Conservation (phyloP, 2,329 filamentous ascomycete species). For the Pseudogymnoascus sp. region DNA sequence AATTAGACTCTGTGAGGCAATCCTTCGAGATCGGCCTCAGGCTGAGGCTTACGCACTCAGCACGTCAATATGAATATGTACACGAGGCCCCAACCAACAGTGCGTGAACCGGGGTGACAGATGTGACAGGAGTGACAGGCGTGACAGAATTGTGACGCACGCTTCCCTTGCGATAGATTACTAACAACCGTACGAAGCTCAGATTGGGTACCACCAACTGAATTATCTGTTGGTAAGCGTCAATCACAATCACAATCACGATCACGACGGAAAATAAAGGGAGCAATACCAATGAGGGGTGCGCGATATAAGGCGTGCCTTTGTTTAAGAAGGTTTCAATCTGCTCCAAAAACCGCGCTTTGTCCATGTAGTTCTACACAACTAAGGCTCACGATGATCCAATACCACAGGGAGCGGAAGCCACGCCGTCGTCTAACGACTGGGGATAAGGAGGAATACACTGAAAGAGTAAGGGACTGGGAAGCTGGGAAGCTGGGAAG, state of each 20-base stretch:
- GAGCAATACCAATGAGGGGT: conserved; percentile 10
- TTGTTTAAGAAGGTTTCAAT: conserved; percentile 14
- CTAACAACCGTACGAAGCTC: conserved; percentile 5
- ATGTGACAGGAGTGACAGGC: too few species aligned
- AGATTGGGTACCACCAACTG: conserved; percentile 13
- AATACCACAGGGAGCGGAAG: conserved; percentile 15
- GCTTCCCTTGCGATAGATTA: background rate
- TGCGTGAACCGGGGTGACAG: background rate
- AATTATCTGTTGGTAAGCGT: background rate
- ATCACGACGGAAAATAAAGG: conserved; percentile 11
- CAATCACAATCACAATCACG: conserved; percentile 1
- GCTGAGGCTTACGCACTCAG: background rate
- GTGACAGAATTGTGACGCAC: background rate
- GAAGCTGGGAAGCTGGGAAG: conserved; percentile 11
- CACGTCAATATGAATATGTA: background rate
- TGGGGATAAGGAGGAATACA: conserved; percentile 11
- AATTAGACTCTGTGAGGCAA: background rate
- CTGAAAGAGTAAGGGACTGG: conserved; percentile 8
- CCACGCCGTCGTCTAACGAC: conserved; percentile 7
- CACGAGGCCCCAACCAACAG: background rate
- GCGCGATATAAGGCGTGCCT: conserved; percentile 10
- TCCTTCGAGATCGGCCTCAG: background rate
- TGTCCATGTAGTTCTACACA: conserved; percentile 12
- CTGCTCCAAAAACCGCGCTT: conserved; percentile 6
- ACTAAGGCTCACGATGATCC: too few species aligned